Evolutionary conservation across 306 rosid genomes (phyloP).

Genomic region (Vicia villosa): DNA sequence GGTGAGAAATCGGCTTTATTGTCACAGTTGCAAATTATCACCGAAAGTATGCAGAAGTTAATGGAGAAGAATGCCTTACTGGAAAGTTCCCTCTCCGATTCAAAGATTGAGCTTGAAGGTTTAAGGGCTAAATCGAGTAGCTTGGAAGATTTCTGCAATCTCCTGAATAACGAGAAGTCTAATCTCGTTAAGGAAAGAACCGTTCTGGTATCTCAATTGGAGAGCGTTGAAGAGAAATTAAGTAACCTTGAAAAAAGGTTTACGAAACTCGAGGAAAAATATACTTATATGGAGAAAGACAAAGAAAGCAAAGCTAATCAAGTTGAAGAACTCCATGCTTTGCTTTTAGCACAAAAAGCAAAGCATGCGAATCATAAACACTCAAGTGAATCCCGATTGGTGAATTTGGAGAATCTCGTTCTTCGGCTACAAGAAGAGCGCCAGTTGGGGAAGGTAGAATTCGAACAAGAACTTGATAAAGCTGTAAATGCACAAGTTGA

Average conservation of each 20-base stretch:
- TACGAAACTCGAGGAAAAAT: slow-evolving; percentile 72
- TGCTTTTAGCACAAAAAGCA: slow-evolving; percentile 63
- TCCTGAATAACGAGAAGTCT: slow-evolving; percentile 69
- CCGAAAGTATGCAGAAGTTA: slow-evolving; percentile 83
- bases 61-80: slow-evolving; percentile 74
- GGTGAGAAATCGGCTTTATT: slow-evolving; percentile 72
- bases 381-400: slow-evolving; percentile 64
- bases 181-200: slow-evolving; percentile 74
- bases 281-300: slow-evolving; percentile 70
- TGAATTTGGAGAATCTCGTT: slow-evolving; percentile 63
- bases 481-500: slow-evolving; percentile 92
- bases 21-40: slow-evolving; percentile 77
- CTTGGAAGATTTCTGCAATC: slow-evolving; percentile 79
- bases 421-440: slow-evolving; percentile 65
- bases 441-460: slow-evolving; percentile 69
- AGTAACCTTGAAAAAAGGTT: slow-evolving; percentile 73
- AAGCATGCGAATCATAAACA: slow-evolving; percentile 61
- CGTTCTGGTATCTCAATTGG: slow-evolving; percentile 63
- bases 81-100: slow-evolving; percentile 74
- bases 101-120: slow-evolving; percentile 82
- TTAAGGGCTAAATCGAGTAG: slow-evolving; percentile 75
- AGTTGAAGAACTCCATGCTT: slow-evolving; percentile 67
- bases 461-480: slow-evolving; percentile 83
- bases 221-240: slow-evolving; percentile 68
- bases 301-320: slow-evolving; percentile 57